These are phyloP conservation scores for Chimonanthus praecox DNA, from an alignment of 164 flowering plant genomes.

Conservation along the genomic window DNA sequence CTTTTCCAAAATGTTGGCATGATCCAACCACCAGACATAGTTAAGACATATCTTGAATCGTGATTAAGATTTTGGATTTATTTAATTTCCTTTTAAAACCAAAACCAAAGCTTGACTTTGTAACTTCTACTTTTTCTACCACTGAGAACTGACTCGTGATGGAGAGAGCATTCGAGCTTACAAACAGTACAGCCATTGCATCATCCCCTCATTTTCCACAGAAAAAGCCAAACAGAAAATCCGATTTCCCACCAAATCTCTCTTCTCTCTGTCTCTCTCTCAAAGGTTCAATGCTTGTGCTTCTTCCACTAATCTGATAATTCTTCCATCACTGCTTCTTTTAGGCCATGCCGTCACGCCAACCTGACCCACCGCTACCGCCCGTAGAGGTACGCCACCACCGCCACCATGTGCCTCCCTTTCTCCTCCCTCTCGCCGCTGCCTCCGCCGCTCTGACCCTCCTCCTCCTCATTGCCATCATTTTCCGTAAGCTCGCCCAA, in stretches of 20 bases:
- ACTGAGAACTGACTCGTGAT: no score
- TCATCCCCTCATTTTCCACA: neutral
- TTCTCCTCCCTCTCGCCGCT: conserved; percentile 23
- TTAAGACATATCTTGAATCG: no score
- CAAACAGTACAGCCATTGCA: neutral
- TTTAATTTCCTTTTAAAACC: no score
- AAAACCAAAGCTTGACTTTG: no score
- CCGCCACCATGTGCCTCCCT: conserved; percentile 10
- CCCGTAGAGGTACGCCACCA: conserved; percentile 19
- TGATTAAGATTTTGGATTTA: no score
- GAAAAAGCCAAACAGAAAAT: neutral
- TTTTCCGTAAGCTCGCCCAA: conserved; percentile 43
- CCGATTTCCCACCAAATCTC: neutral
- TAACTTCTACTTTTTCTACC: no score
- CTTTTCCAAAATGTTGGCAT: no score
- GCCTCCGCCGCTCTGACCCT: conserved; percentile 22
- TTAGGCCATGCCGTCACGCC: conserved; percentile 53
- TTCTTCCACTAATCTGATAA: neutral
- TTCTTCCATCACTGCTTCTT: neutral
- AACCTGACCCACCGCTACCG: conserved; percentile 13
- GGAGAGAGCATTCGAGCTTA: no score
- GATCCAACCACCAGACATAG: no score
- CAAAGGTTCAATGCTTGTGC: neutral
- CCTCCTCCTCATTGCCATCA: conserved; percentile 20
- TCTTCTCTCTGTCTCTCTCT: neutral